Conservation (phyloP, 169 alveolate genomes). For the Plasmodium vinckei region DNA sequence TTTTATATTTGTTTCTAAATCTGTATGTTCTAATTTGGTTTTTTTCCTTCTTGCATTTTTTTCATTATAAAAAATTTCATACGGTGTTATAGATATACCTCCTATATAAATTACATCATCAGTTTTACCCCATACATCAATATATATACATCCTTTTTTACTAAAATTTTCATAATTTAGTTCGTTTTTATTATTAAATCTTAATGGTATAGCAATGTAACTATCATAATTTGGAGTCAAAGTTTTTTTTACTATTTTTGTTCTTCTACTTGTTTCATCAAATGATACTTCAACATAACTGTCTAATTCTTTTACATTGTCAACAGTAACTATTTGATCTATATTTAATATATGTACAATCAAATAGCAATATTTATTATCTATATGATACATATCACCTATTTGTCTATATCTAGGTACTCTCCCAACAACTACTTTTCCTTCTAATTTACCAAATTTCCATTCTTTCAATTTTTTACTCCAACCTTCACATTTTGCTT, state of each 20-base stretch:
- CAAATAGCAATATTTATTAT: conserved; percentile 48
- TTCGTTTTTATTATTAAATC: conserved; percentile 67
- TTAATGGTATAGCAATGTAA: conserved; percentile 78
- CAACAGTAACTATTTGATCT: conserved; percentile 80
- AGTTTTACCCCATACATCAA: conserved; percentile 85
- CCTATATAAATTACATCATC: conserved; percentile 79
- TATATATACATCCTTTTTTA: conserved; percentile 77
- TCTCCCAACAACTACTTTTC: conserved; percentile 76
- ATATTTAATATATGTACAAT: conserved; percentile 77
- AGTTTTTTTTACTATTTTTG: conserved; percentile 76
- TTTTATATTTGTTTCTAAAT: conserved; percentile 68
- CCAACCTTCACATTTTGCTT: conserved; percentile 85
- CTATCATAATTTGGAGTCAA: conserved; percentile 81
- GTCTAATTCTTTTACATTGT: conserved; percentile 76
- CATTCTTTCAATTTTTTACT: conserved; percentile 71
- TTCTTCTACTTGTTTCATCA: conserved; percentile 78
- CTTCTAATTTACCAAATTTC: conserved; percentile 80
- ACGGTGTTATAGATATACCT: conserved; percentile 72
- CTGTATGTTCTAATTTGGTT: conserved; percentile 57
- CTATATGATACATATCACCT: conserved; percentile 62
- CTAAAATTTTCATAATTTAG: conserved; percentile 62
- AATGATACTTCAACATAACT: conserved; percentile 82
- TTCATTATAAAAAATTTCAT: conserved; percentile 81
- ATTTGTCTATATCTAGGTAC: conserved; percentile 83
- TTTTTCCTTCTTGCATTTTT: conserved; percentile 71